These are phyloP conservation scores for Lachnellula suecica DNA, from an alignment of 2,329 filamentous ascomycete genomes.

Conservation along the genomic window DNA sequence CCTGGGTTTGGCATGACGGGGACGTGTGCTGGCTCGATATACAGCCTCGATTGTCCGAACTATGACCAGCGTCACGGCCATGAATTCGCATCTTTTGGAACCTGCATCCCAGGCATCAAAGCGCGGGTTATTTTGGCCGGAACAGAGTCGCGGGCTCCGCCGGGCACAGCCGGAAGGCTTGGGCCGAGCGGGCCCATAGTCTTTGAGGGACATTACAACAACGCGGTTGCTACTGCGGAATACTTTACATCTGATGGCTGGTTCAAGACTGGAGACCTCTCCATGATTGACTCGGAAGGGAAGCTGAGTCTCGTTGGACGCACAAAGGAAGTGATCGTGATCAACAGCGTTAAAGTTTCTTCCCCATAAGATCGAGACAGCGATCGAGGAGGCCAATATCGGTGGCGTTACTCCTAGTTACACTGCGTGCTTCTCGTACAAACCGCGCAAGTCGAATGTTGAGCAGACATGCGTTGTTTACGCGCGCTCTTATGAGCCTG, in stretches of 20 bases:
- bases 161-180: slow-evolving; percentile 34
- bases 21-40: slow-evolving; percentile 50
- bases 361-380: slow-evolving; percentile 38
- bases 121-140: slow-evolving; percentile 36
- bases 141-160: slow-evolving; percentile 7
- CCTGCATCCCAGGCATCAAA: slow-evolving; percentile 37
- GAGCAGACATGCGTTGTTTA: too few species aligned
- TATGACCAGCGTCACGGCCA: slow-evolving; percentile 35
- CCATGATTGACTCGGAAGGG: slow-evolving; percentile 34
- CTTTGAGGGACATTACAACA: slow-evolving; percentile 50
- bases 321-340: slow-evolving; percentile 43
- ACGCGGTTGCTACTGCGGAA: slow-evolving; percentile 51
- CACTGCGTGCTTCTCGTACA: slow-evolving; percentile 41
- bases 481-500: slow-evolving; percentile 29
- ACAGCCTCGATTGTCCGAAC: slow-evolving; percentile 36
- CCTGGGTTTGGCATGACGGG: slow-evolving; percentile 52
- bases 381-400: slow-evolving; percentile 36
- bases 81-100: slow-evolving; percentile 39
- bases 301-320: slow-evolving; percentile 38
- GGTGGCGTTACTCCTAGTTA: slow-evolving; percentile 27
- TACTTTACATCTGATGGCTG: slow-evolving; percentile 51
- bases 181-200: slow-evolving; percentile 45
- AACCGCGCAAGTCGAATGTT: too few species aligned
- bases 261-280: slow-evolving; percentile 43
- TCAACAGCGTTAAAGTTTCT: slow-evolving; percentile 47